Conservation (phyloP, 306 rosid species). For the Cajanus cajan region DNA sequence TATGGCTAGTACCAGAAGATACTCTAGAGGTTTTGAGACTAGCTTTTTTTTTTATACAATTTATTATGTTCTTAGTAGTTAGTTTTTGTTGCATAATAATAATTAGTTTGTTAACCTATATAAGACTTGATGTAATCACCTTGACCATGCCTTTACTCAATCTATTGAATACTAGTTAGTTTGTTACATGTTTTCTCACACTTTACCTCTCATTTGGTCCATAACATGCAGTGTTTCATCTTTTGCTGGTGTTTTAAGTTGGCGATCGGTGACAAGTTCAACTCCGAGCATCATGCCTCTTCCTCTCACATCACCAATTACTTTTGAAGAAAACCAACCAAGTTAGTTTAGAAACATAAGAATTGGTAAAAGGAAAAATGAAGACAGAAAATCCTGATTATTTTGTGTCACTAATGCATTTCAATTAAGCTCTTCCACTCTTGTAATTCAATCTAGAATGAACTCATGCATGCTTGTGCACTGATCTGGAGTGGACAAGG, state of each 20-base stretch:
- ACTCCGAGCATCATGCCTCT: conserved; percentile 87
- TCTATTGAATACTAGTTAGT: too few relatives aligned
- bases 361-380: background rate
- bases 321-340: conserved; percentile 40
- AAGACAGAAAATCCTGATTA: background rate
- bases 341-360: background rate
- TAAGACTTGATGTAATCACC: too few relatives aligned
- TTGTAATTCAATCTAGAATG: background rate
- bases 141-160: too few relatives aligned
- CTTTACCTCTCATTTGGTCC: conserved; percentile 83
- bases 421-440: background rate
- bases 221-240: conserved; percentile 64
- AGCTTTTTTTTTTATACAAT: too few relatives aligned
- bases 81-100: too few relatives aligned
- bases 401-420: background rate
- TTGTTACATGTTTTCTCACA: too few relatives aligned
- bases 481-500: background rate
- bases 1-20: background rate
- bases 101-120: too few relatives aligned
- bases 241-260: conserved; percentile 84
- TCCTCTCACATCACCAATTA: conserved; percentile 91
- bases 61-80: too few relatives aligned
- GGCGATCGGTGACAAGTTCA: conserved; percentile 78
- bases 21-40: background rate
- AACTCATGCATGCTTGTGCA: background rate